Evolutionary conservation across 2,329 filamentous ascomycete species (phyloP), one percentile per base, ranked within the genome.

Genomic region (Neopestalotiopsis sp.): DNA sequence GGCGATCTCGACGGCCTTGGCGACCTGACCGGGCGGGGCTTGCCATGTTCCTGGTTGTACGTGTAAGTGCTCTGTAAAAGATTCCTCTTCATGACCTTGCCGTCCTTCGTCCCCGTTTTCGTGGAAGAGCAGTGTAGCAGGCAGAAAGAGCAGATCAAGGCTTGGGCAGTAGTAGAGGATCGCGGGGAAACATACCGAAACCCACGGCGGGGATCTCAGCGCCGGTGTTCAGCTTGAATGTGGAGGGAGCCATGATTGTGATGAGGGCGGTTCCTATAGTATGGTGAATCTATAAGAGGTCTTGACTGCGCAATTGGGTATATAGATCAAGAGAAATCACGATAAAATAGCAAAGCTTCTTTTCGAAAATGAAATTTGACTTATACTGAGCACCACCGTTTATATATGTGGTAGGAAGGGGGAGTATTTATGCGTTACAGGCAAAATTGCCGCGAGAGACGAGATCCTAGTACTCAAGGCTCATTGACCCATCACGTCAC

Each of bases 171-270:
- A 10, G 17, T 45, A 3, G 28, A 17, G 20, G 56, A 28, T 32
- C 20, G 24, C 69, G 61, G 73, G 68, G 34, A 61, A 65, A 42
- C 70, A 68, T 81, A 90, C 88, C 89, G 38, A 91, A 84, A 66
- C 89, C 90, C 24, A 92, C 78, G 53, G 89, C 87, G 63, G 90
- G 90, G 70, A 92, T 91, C 71, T 88, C 82, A 68, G 84, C 81
- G 69, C 89, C 89, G 49, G 85, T 90, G 83, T 92, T 92, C 73
- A 92, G 86, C 76, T 87, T 90, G 81, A 89, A 91, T 28, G 82
- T 84, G 71, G 86, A 83, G 72, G 84, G 83, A 69, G 86, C 81
- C 87, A 90, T 90, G 53, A 13, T 49, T 2, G 66, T 24, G 34
- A 56, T 56, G 62, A 1, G 24, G 24, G 24, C 12, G 32, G 32